Evolutionary conservation across 2,329 filamentous ascomycete genomes (phyloP), one percentile per base, ranked within the genome.

Genomic region (Cryphonectria carpinicola): DNA sequence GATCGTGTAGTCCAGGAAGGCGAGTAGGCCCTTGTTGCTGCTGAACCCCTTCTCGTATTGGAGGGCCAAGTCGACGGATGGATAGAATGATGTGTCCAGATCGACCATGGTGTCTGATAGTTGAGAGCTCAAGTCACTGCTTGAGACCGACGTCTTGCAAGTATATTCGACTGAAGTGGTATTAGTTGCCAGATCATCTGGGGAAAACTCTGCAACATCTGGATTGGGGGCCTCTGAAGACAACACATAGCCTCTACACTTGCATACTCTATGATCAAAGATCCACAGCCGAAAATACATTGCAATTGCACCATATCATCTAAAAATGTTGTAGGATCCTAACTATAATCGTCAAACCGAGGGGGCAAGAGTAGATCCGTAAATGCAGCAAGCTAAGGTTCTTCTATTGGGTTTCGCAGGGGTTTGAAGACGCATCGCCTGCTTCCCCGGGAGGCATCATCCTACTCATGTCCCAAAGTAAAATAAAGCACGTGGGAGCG

Each of bases 41-140:
- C 65, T 54, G 25, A 67, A 67, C 8, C 65, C 65, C n/a, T 67
- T 67, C 13, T 67, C 65, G 37, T 67, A 67, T 46, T 61, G 52
- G 11, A 67, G 41, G 3, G 65, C 65, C 52, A 67, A 25, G 39
- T 67, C 65, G 14, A 67, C 54, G 25, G 65, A 67, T 8, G 65
- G 65, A 28, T 67, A 67, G 39, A 67, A 67, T 28, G 65, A 67
- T 58, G 65, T 61, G 39, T 67, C 65, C 25, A 39, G 28, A n/a
- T 60, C 32, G 10, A 67, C 65, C 65, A 67, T 67, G 35, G 65
- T 13, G 52, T 7, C 4, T 61, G 19, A 17, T 35, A 13, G 13
- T 39, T 39, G 41, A 17, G 4, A 43, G 41, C 17, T 28, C 32
- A 32, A 60, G 7, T 60, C 28, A 60, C 56, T 60, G 19, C 17